Evolutionary conservation across 2,329 filamentous ascomycete genomes (phyloP), one percentile per base, ranked within the genome.

Genomic region (Penicillium sp.): DNA sequence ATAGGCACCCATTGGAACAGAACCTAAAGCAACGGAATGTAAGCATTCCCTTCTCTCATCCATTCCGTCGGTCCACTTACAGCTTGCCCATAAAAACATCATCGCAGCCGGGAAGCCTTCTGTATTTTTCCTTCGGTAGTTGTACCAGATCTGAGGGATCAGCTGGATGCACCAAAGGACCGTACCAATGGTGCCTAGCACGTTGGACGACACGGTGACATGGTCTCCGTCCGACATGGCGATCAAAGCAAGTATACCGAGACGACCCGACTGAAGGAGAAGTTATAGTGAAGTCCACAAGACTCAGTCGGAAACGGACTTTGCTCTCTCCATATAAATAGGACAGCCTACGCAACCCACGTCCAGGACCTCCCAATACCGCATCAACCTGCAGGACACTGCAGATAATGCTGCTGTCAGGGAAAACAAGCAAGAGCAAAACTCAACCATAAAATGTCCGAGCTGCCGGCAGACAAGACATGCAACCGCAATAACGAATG

Each of bases 1-100:
- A 55, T 77, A 77, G 14, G 72, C 69, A 13, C 75, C 74, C 54
- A 76, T 75, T 2, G 74, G 74, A 18, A 75, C 68, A 15, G 60
- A 58, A 28, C 62, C 67, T 70, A 36, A 14, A 7, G 14, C 25
- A 14, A 25, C 23, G 26, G 23, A 11, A 10, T n/a, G 7, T 11
- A 38, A 41, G 7, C 11, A 41, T 13, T n/a, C n/a, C n/a, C n/a
- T n/a, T n/a, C 25, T 11, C 11, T 4, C 2, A 35, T 11, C 11
- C 9, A 27, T 11, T 35, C 9, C 13, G 17, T 27, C 8, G 23
- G 21, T 23, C 8, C 13, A 56, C 61, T 33, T 50, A 64, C 78
- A 79, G 20, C 72, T 55, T n/a, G 76, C 78, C 79, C 80, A 84
- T 1, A 83, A 59, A 46, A 83, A 76, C 68, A 83, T 75, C 79